A percentile compares a stretch with the other conserved stretches of the same genome.
Conservation (phyloP, 2,329 filamentous ascomycete genomes). For the Hypoxylon sp. region DNA sequence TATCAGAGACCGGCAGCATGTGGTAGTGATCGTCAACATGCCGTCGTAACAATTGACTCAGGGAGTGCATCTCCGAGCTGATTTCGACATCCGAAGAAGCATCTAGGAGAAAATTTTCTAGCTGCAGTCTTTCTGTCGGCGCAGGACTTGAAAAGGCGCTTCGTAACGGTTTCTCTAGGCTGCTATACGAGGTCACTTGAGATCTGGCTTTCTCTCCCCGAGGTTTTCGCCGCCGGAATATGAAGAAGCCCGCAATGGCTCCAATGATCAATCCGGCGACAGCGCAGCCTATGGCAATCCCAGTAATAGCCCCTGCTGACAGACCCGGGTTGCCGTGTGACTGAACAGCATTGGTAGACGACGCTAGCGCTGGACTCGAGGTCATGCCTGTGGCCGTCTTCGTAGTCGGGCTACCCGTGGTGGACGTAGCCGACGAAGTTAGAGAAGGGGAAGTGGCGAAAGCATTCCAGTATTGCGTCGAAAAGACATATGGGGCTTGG, state of each 20-base stretch:
- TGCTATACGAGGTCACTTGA: slow-evolving; percentile 21
- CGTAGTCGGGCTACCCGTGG: slow-evolving; percentile 2
- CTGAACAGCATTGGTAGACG: slow-evolving; percentile 8
- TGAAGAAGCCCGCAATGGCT: slow-evolving; percentile 39
- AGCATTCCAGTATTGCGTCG: slow-evolving; percentile 22
- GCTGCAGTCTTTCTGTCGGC: slow-evolving; percentile 31
- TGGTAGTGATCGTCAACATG: slow-evolving; percentile 59
- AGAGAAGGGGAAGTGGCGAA: slow-evolving; percentile 16
- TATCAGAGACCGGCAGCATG: slow-evolving; percentile 40
- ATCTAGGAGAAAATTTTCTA: slow-evolving; percentile 56
- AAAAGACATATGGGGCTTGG: slow-evolving; percentile 10
- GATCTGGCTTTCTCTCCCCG: slow-evolving; percentile 27
- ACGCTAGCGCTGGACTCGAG: slow-evolving; percentile 1
- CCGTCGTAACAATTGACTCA: slow-evolving; percentile 54
- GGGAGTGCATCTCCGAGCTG: slow-evolving; percentile 49
- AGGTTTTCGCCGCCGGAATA: slow-evolving; percentile 45
- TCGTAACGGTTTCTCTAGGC: slow-evolving; percentile 41
- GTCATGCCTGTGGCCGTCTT: neutral
- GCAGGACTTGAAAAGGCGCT: neutral
- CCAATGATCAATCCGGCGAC: slow-evolving; percentile 38
- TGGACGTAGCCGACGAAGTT: slow-evolving; percentile 13
- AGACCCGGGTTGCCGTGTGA: slow-evolving; percentile 14
- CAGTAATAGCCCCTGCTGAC: slow-evolving; percentile 32
- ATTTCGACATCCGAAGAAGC: slow-evolving; percentile 55
- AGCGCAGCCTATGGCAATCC: slow-evolving; percentile 39